Evolutionary conservation across 495 filamentous ascomycete genomes (phyloP), one percentile per base, ranked within the genome.

Genomic region (Chaetomium cochliodes): DNA sequence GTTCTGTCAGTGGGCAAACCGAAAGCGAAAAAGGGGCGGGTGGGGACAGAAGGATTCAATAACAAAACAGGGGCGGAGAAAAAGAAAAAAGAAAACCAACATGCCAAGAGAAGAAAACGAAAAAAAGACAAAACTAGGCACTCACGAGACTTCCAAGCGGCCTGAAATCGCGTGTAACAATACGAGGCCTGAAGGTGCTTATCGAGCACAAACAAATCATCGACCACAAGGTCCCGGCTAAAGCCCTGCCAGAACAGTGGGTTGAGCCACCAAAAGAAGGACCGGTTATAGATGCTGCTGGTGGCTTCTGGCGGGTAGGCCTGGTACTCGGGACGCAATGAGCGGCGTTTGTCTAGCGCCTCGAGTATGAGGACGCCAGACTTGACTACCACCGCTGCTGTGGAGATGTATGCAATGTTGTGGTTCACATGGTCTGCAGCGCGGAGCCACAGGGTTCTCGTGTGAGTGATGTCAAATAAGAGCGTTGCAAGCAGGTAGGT

Each of bases 401-500:
- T 64, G 18, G 69, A 68, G 20, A 74, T 53, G 15, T 53, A 58
- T n/a, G 65, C 67, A 56, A 73, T 60, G 46, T 28, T 51, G 8
- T 44, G 55, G 23, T 46, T 53, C 0, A 41, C 18, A 8, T 50
- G 20, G 46, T 63, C 55, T 2, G 22, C 20, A 20, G 49, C 58
- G 7, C 67, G 62, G 50, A 80, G 68, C 81, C 83, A 88, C 56
- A 73, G 67, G 11, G 72, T 81, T 9, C 80, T 69, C 3, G 70
- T 62, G 46, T 72, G 76, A 16, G 73, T 81, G 52, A 76, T 74
- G 71, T 88, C 86, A 58, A 88, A 83, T 15, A 87, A 64, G 13
- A 85, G 62, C 0, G 84, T 82, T 64, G 82, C 68, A 42, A 86
- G 73, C 3, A 90, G 78, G 69, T 85, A 90, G 5, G 78, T 63